Evolutionary conservation across 441 rosid genomes (phyloP).

Genomic region (Erodium trifolium): DNA sequence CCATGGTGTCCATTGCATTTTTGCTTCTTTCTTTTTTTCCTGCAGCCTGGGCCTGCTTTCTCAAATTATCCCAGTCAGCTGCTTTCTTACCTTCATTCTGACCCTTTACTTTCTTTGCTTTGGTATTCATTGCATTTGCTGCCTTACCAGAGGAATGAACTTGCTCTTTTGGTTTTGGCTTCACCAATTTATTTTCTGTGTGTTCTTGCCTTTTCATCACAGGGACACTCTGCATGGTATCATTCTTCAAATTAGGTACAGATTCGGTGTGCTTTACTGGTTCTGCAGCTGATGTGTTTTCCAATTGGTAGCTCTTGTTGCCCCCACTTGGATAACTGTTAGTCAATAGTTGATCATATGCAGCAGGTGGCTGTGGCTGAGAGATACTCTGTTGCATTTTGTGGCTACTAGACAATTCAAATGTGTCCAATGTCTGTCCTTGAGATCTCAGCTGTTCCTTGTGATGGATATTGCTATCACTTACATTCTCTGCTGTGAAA

Average conservation of each 20-base stretch:
- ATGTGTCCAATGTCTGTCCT: conserved; percentile 22
- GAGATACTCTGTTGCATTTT: conserved; percentile 24
- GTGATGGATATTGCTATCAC: conserved; percentile 25
- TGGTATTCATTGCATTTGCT: conserved; percentile 28
- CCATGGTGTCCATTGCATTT: conserved; percentile 65
- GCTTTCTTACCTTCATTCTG: conserved; percentile 36
- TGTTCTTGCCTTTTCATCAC: conserved; percentile 24
- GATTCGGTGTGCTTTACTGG: conserved; percentile 28
- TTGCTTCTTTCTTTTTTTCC: conserved; percentile 44
- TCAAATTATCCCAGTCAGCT: conserved; percentile 74
- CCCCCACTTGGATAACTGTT: conserved; percentile 26
- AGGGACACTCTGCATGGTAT: conserved; percentile 23
- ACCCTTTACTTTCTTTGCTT: conserved; percentile 44
- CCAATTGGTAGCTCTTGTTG: conserved; percentile 28
- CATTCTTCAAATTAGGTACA: conserved; percentile 25
- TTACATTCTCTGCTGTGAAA: conserved; percentile 20
- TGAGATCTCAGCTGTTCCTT: conserved; percentile 21
- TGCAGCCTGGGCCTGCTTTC: conserved; percentile 42
- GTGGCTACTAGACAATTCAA: conserved; percentile 25
- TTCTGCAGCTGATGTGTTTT: conserved; percentile 24
- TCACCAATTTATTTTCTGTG: conserved; percentile 20
- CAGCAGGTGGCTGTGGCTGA: conserved; percentile 17
- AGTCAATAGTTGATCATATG: conserved; percentile 23
- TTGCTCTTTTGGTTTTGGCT: conserved; percentile 27
- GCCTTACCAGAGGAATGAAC: conserved; percentile 25